phyloP scores from a whole-genome alignment of 495 filamentous ascomycete genomes.

The Tuber borchii region DNA sequence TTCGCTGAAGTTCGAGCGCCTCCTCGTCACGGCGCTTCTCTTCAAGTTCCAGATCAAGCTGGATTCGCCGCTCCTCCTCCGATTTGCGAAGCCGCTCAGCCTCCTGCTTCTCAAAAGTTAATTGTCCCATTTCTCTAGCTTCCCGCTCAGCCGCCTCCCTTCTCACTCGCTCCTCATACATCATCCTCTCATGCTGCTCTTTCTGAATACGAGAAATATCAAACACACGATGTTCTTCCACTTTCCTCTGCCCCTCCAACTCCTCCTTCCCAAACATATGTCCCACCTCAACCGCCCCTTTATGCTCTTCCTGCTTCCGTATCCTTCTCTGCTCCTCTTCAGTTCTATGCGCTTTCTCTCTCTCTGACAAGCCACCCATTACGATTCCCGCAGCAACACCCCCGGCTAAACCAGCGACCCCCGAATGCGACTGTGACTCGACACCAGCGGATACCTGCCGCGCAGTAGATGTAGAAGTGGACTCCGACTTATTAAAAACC shows the following conservation, averaged over 20 bases:
- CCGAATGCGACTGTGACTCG: slow-evolving; percentile 15
- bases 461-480: slow-evolving; percentile 20
- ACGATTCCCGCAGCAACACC: slow-evolving; percentile 13
- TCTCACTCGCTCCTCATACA: background rate
- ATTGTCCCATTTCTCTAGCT: background rate
- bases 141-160: background rate
- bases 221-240: slow-evolving; percentile 7
- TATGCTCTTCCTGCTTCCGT: background rate
- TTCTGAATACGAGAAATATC: slow-evolving; percentile 2
- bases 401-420: slow-evolving; percentile 13
- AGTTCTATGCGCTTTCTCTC: slow-evolving; percentile 6
- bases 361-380: slow-evolving; percentile 9
- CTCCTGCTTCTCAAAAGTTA: background rate
- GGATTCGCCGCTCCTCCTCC: slow-evolving; percentile 4
- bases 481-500: slow-evolving; percentile 14
- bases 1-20: slow-evolving; percentile 1
- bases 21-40: slow-evolving; percentile 27
- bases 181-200: slow-evolving; percentile 17
- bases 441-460: slow-evolving; percentile 7
- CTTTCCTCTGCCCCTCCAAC: slow-evolving; percentile 14
- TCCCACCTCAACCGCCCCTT: slow-evolving; percentile 10
- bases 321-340: slow-evolving; percentile 9
- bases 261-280: slow-evolving; percentile 13
- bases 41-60: slow-evolving; percentile 7
- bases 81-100: slow-evolving; percentile 1